phyloP scores from a whole-genome alignment of 2,329 filamentous ascomycete species.

The Pseudopyricularia cyperi region DNA sequence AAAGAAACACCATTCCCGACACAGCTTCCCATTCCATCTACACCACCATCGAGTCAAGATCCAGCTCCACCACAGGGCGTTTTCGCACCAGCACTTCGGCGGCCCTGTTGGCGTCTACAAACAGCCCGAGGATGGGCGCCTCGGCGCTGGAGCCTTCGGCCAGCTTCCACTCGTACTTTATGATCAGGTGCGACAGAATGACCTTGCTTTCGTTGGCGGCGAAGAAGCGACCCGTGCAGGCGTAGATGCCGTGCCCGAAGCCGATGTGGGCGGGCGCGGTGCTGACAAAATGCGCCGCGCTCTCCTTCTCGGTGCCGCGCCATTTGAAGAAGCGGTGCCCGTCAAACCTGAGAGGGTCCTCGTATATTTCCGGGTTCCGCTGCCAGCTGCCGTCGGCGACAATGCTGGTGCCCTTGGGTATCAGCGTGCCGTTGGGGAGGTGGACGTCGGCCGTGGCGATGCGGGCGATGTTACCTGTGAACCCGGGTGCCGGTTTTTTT shows the following conservation, averaged over 20 bases:
- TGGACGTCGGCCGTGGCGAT: constrained; percentile 6
- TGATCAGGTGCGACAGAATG: constrained; percentile 1
- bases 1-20: too few relatives aligned
- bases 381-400: constrained; percentile 9
- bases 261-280: not conserved
- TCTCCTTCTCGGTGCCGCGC: constrained; percentile 12
- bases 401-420: constrained; percentile 11
- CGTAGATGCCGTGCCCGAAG: constrained; percentile 2
- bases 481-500: not conserved
- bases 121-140: not conserved
- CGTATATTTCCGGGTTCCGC: constrained; percentile 12
- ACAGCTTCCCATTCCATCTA: not conserved
- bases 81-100: not conserved
- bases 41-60: not conserved
- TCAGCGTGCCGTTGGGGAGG: constrained; percentile 11
- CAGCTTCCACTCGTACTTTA: constrained; percentile 2
- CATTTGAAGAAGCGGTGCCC: constrained; percentile 14
- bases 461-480: constrained; percentile 8
- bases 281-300: constrained; percentile 13
- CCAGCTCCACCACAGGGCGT: not conserved
- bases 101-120: not conserved
- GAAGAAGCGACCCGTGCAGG: constrained; percentile 3
- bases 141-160: constrained; percentile 1
- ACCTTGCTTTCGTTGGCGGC: constrained; percentile 1
- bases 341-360: constrained; percentile 13